Conservation (phyloP, 805 yeast species). For the Candida fluviatilis region DNA sequence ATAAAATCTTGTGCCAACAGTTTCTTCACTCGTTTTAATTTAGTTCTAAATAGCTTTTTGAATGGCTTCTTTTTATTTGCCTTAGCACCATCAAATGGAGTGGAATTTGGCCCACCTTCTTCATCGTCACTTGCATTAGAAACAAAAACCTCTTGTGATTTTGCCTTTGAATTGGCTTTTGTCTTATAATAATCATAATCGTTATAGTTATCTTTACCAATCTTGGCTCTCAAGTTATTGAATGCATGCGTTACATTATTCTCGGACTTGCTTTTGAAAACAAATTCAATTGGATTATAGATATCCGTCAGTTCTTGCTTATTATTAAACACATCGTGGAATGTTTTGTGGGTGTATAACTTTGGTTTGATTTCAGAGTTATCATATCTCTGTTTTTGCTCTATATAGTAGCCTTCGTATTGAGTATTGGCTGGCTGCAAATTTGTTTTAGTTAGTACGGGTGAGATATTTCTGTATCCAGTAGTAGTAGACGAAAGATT, state of each 20-base stretch:
- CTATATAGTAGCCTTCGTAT: constrained; percentile 29
- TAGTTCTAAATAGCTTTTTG: constrained; percentile 8
- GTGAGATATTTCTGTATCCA: no score
- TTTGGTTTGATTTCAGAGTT: constrained; percentile 30
- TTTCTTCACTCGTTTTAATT: constrained; percentile 19
- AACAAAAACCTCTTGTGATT: constrained; percentile 16
- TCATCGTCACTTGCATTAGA: constrained; percentile 14
- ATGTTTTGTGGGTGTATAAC: constrained; percentile 36
- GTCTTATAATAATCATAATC: constrained; percentile 31
- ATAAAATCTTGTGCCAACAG: constrained; percentile 21
- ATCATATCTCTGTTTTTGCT: constrained; percentile 33
- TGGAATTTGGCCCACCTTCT: constrained; percentile 10
- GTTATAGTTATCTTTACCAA: constrained; percentile 28
- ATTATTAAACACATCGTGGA: constrained; percentile 32
- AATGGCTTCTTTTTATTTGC: constrained; percentile 5
- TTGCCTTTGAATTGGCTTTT: constrained; percentile 8
- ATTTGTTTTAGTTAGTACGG: constrained; percentile 7
- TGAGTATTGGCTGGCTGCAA: background rate
- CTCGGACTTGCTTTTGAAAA: constrained; percentile 25
- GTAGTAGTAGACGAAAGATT: no score
- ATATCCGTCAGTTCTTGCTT: constrained; percentile 24
- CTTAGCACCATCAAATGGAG: background rate
- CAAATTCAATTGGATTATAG: constrained; percentile 38
- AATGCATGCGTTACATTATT: constrained; percentile 24
- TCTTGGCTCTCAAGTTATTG: constrained; percentile 22